Evolutionary conservation across 2,329 filamentous ascomycete species (phyloP).

Genomic region (Polychaeton citri): DNA sequence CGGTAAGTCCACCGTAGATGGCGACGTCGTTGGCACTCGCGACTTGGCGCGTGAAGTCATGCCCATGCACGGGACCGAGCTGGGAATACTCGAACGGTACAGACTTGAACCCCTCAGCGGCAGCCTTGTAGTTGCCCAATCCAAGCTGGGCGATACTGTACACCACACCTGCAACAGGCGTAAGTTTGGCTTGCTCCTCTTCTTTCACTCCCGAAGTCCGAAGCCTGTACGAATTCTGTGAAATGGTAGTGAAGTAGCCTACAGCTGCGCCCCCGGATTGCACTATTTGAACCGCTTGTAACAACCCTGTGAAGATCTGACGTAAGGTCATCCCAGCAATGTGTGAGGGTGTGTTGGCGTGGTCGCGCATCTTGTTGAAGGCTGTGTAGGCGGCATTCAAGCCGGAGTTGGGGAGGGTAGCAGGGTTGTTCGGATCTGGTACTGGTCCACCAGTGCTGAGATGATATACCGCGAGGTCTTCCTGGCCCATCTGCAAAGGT

Average conservation of each 20-base stretch:
- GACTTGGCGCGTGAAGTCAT: slow-evolving; percentile 54
- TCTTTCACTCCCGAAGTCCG: slow-evolving; percentile 32
- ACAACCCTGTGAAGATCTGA: slow-evolving; percentile 60
- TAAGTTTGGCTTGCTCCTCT: slow-evolving; percentile 44
- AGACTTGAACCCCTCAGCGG: slow-evolving; percentile 57
- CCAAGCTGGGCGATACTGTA: slow-evolving; percentile 50
- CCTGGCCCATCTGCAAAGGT: slow-evolving; percentile 57
- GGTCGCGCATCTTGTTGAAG: slow-evolving; percentile 78
- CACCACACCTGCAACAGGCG: slow-evolving; percentile 51
- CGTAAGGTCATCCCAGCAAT: slow-evolving; percentile 72
- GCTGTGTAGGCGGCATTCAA: slow-evolving; percentile 60
- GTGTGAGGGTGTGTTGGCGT: slow-evolving; percentile 71
- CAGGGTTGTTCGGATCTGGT: slow-evolving; percentile 11
- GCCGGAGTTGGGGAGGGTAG: slow-evolving; percentile 27
- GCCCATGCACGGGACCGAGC: slow-evolving; percentile 28
- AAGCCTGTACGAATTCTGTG: slow-evolving; percentile 42
- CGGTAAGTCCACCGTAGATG: slow-evolving; percentile 79
- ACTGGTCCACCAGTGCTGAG: slow-evolving; percentile 53
- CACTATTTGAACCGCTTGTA: slow-evolving; percentile 55
- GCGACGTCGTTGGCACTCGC: slow-evolving; percentile 79
- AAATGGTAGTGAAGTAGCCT: slow-evolving; percentile 41
- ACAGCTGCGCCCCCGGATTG: slow-evolving; percentile 8
- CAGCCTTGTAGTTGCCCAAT: slow-evolving; percentile 45
- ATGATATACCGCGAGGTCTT: slow-evolving; percentile 77
- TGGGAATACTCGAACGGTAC: slow-evolving; percentile 40